A percentile compares a stretch with the other conserved stretches of the same genome.
Evolutionary conservation across 495 filamentous ascomycete genomes (phyloP).

Genomic region (Aspergillus coremiiformis): DNA sequence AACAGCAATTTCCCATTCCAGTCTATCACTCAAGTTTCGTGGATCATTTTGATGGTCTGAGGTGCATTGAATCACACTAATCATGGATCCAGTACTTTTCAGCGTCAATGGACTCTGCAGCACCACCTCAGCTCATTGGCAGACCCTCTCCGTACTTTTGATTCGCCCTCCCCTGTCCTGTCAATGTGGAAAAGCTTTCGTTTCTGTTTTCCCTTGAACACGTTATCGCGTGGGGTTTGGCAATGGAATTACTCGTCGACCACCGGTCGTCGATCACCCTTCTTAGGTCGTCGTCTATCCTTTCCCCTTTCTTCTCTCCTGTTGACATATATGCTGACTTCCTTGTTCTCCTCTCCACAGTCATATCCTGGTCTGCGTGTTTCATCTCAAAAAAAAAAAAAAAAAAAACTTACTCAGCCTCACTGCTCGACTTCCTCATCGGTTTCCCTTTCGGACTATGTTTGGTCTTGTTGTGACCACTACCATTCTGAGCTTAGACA

Average conservation of each 20-base stretch:
- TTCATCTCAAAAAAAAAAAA: no score
- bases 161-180: not conserved
- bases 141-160: not conserved
- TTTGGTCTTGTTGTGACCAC: not conserved
- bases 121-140: constrained; percentile 11
- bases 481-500: not conserved
- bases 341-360: not conserved
- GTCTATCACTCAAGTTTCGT: no score
- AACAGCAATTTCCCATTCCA: no score
- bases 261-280: constrained; percentile 1
- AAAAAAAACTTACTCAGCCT: not conserved
- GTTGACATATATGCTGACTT: not conserved
- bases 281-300: not conserved
- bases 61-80: not conserved
- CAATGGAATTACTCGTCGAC: not conserved
- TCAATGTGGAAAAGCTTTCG: not conserved
- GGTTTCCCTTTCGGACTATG: not conserved
- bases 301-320: not conserved
- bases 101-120: constrained; percentile 21
- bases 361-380: not conserved
- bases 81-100: not conserved
- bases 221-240: constrained; percentile 13
- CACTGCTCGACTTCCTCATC: not conserved
- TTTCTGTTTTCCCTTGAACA: constrained; percentile 10
- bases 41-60: not conserved